Percentiles rank a stretch among this genome's conserved stretches.
Conservation (phyloP, 2,329 filamentous ascomycete species). For the Tolypocladium album region DNA sequence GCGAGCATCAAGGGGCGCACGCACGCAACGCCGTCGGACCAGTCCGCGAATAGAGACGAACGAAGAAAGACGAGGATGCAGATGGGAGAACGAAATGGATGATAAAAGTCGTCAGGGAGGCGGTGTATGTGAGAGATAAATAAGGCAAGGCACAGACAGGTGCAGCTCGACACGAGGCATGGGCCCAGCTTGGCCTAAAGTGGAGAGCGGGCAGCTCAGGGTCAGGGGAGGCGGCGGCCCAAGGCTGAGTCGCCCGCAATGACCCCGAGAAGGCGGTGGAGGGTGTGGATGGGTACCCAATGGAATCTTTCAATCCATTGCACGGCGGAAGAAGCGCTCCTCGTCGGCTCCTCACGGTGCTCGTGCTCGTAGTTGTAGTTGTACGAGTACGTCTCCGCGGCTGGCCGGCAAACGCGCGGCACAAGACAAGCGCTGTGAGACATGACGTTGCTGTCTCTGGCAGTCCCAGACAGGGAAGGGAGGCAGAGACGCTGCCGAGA, state of each 20-base stretch:
- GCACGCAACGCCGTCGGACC: background rate
- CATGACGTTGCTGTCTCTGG: too few species aligned
- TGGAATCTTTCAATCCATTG: too few species aligned
- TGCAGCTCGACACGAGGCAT: background rate
- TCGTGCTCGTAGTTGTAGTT: too few species aligned
- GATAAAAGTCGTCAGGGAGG: background rate
- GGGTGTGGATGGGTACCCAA: too few species aligned
- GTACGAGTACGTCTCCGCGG: too few species aligned
- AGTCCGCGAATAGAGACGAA: background rate
- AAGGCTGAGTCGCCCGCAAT: background rate
- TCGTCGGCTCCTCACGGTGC: too few species aligned
- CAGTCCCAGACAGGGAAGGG: too few species aligned
- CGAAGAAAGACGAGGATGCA: background rate
- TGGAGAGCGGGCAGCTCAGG: background rate
- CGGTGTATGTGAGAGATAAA: background rate
- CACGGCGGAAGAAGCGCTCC: too few species aligned
- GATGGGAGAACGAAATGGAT: background rate
- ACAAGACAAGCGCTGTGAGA: too few species aligned
- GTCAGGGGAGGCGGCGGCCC: background rate
- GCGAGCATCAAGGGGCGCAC: background rate
- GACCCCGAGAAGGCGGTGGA: too few species aligned
- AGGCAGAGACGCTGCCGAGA: too few species aligned
- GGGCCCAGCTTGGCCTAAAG: background rate
- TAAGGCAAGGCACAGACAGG: background rate
- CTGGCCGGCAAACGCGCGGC: too few species aligned